Evolutionary conservation across 345 rosid species (phyloP).

Genomic region (Mangifera indica): DNA sequence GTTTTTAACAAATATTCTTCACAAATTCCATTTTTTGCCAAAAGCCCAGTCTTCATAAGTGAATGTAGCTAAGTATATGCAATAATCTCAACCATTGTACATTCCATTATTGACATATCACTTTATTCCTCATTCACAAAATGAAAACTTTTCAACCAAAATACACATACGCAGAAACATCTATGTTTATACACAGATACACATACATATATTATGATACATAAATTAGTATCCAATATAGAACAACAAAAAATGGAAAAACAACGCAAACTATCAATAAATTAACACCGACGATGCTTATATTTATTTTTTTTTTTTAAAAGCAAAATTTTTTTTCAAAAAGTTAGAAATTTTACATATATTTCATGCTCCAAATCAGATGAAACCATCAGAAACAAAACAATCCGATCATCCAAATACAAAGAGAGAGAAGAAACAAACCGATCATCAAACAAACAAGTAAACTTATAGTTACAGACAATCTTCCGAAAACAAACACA

Average conservation of each 20-base stretch:
- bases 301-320: constrained; percentile 1
- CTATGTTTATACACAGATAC: neutral
- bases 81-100: constrained; percentile 11
- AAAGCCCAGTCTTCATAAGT: constrained; percentile 19
- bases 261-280: constrained; percentile 3
- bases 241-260: neutral
- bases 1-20: neutral
- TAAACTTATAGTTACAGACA: constrained; percentile 16
- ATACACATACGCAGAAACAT: neutral
- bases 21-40: constrained; percentile 15
- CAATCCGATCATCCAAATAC: constrained; percentile 37
- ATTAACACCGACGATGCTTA: neutral
- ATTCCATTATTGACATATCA: constrained; percentile 23
- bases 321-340: neutral
- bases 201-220: neutral
- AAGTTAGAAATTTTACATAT: neutral
- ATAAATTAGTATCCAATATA: neutral
- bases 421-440: constrained; percentile 14
- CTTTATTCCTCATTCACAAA: constrained; percentile 14
- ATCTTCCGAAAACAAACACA: constrained; percentile 19
- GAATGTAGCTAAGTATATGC: constrained; percentile 31
- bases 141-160: neutral
- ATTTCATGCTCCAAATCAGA: constrained; percentile 7
- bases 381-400: constrained; percentile 14
- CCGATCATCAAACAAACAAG: constrained; percentile 36